Evolutionary conservation across 2,329 filamentous ascomycete genomes (phyloP).

Genomic region (Sclerotinia borealis): DNA sequence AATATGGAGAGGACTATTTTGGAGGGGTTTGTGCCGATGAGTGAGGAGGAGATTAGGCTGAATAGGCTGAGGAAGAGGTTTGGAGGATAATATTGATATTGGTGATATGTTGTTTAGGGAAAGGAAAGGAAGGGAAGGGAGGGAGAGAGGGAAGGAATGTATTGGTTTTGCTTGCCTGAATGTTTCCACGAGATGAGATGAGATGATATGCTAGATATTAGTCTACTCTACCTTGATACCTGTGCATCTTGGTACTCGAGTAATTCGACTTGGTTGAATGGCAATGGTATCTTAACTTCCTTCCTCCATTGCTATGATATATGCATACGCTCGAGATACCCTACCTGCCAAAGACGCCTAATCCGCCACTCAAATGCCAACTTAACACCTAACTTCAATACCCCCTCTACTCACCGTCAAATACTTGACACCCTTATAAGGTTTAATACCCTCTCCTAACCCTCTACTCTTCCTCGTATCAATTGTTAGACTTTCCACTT

Average conservation of each 20-base stretch:
- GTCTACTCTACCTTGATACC: background rate
- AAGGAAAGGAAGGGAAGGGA: background rate
- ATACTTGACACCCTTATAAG: conserved; percentile 98
- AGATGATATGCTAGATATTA: no score
- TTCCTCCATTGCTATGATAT: background rate
- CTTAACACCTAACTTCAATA: conserved; percentile 53
- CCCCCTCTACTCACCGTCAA: conserved; percentile 67
- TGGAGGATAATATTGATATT: background rate
- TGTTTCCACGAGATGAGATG: no score
- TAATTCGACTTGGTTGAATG: background rate
- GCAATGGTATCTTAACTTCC: background rate
- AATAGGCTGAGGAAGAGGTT: background rate
- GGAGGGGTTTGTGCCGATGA: background rate
- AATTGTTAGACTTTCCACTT: conserved; percentile 61
- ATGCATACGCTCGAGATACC: background rate
- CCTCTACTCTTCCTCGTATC: conserved; percentile 78
- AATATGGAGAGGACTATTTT: conserved; percentile 12
- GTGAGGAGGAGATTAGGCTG: background rate
- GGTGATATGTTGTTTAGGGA: no score
- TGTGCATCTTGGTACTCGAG: no score
- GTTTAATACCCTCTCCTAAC: conserved; percentile 79
- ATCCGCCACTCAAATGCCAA: background rate
- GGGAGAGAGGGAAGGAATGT: background rate
- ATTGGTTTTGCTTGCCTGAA: background rate
- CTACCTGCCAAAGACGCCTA: conserved; percentile 7